Percentiles rank a stretch among this genome's conserved stretches.
phyloP scores from a whole-genome alignment of 2,329 filamentous ascomycete genomes.

The Lecanicillium sp. region DNA sequence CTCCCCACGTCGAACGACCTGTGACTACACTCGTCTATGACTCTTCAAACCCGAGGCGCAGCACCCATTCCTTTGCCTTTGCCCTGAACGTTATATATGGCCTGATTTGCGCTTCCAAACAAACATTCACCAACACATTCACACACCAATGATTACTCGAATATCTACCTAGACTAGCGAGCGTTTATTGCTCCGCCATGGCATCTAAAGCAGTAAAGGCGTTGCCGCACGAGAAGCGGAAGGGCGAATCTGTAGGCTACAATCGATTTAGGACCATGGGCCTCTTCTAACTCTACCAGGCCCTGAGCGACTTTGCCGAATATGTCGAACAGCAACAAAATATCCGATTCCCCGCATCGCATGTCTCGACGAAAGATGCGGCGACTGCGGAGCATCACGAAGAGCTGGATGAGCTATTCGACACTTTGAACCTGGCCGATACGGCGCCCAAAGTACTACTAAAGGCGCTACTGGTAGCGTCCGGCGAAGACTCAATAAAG shows the following conservation, averaged over 20 bases:
- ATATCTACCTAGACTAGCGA: conserved; percentile 13
- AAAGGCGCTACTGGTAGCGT: conserved; percentile 65
- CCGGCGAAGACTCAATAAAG: conserved; percentile 50
- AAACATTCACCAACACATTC: not conserved
- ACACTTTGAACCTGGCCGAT: conserved; percentile 76
- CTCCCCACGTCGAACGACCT: conserved; percentile 7
- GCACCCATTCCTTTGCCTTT: not conserved
- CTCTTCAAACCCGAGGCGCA: not conserved
- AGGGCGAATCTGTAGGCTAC: conserved; percentile 68
- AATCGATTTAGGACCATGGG: not conserved
- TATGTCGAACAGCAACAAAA: conserved; percentile 94
- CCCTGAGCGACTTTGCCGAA: conserved; percentile 92
- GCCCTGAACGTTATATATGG: not conserved
- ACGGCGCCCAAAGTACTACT: conserved; percentile 57
- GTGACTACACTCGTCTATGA: not conserved
- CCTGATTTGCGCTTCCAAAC: not conserved
- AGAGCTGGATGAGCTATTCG: conserved; percentile 86
- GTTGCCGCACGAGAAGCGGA: conserved; percentile 69
- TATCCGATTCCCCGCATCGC: conserved; percentile 48
- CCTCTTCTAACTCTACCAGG: conserved; percentile 30
- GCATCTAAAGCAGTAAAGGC: conserved; percentile 49
- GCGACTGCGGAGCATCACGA: conserved; percentile 50
- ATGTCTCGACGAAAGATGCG: conserved; percentile 20
- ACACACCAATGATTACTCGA: conserved; percentile 20
- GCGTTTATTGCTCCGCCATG: conserved; percentile 32